Percentiles rank a stretch among this genome's conserved stretches.
Conservation (phyloP, 1,284 basidiomycete genomes). For the Boletus semigastroideus region DNA sequence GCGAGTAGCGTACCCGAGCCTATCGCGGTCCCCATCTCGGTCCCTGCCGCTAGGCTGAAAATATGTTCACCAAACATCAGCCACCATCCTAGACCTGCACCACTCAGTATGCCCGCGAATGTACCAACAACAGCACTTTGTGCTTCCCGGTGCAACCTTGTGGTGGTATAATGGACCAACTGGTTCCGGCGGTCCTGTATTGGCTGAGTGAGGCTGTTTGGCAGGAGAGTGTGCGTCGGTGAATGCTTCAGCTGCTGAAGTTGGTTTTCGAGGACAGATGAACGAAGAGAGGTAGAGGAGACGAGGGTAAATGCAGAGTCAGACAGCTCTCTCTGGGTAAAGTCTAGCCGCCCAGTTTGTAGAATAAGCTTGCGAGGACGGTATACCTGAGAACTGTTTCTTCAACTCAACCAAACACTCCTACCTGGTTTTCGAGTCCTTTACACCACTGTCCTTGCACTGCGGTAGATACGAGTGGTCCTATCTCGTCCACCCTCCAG, state of each 20-base stretch:
- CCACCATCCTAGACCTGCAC: conserved; percentile 50
- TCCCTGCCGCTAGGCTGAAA: conserved; percentile 38
- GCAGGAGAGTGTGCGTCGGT: conserved; percentile 50
- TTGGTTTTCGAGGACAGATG: conserved; percentile 67
- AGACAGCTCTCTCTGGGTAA: conserved; percentile 50
- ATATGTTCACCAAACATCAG: conserved; percentile 42
- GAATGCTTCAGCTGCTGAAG: conserved; percentile 56
- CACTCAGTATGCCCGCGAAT: conserved; percentile 43
- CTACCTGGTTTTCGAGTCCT: conserved; percentile 66
- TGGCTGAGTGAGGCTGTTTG: conserved; percentile 54
- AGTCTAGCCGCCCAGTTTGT: conserved; percentile 67
- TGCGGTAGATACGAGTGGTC: conserved; percentile 51
- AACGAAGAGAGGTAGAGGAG: conserved; percentile 46
- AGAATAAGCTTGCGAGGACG: conserved; percentile 54
- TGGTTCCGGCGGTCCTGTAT: conserved; percentile 58
- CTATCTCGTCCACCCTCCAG: conserved; percentile 73
- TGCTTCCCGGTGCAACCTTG: conserved; percentile 63
- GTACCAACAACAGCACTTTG: conserved; percentile 62
- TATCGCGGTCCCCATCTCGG: conserved; percentile 58
- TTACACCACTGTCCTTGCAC: conserved; percentile 61
- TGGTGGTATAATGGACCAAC: conserved; percentile 58
- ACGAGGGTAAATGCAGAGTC: conserved; percentile 43
- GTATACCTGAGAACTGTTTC: background rate
- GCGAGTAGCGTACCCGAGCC: conserved; percentile 61
- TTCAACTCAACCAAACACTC: background rate